phyloP scores from a whole-genome alignment of 306 rosid genomes.

The Ammopiptanthus mongolicus region DNA sequence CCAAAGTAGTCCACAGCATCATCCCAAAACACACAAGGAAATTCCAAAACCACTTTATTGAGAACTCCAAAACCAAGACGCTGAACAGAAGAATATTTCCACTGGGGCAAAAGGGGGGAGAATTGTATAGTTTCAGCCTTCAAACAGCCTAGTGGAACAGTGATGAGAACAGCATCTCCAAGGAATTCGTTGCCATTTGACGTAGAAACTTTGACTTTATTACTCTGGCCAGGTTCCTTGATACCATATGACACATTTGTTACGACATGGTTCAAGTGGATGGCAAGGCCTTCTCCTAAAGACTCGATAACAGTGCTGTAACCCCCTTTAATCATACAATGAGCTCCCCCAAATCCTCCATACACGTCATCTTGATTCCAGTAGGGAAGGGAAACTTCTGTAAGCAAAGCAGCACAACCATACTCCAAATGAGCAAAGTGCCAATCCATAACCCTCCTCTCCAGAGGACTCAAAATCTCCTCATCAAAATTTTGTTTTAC shows the following conservation, averaged over 20 bases:
- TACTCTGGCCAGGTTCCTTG: constrained; percentile 37
- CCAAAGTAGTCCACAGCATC: constrained; percentile 98
- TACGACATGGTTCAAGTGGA: constrained; percentile 74
- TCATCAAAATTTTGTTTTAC: constrained; percentile 28
- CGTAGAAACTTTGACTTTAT: constrained; percentile 70
- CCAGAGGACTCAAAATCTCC: constrained; percentile 74
- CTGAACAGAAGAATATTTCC: constrained; percentile 84
- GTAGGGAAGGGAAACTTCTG: constrained; percentile 90
- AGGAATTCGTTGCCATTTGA: constrained; percentile 65
- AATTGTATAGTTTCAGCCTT: constrained; percentile 85
- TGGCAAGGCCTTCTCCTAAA: constrained; percentile 72
- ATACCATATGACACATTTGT: constrained; percentile 70
- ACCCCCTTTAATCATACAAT: constrained; percentile 99
- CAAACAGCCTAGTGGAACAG: constrained; percentile 97
- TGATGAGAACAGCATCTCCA: constrained; percentile 88
- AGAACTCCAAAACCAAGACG: constrained; percentile 98
- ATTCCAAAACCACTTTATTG: constrained; percentile 87
- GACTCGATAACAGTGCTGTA: constrained; percentile 88
- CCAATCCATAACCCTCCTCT: constrained; percentile 99
- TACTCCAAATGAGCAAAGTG: constrained; percentile 98
- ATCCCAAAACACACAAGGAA: constrained; percentile 95
- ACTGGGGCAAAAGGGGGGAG: constrained; percentile 85
- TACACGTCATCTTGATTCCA: constrained; percentile 99
- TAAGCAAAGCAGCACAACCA: constrained; percentile 96
- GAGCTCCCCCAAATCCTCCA: constrained; percentile 99